phyloP scores from a whole-genome alignment of 768 basidiomycete genomes.

The Suillus occidentalis region DNA sequence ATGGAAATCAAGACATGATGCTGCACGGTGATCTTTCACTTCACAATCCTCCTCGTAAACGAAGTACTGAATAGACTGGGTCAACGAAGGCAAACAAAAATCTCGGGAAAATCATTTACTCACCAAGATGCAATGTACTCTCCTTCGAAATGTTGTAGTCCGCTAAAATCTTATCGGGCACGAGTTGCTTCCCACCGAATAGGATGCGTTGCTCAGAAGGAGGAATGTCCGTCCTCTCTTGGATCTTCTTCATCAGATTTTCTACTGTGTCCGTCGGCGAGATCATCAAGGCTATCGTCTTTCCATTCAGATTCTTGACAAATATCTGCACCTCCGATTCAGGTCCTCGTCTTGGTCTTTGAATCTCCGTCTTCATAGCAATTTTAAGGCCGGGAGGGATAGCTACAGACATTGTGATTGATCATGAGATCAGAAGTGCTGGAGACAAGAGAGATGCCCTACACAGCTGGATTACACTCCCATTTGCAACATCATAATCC shows the following conservation, averaged over 20 bases:
- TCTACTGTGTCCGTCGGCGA: constrained; percentile 16
- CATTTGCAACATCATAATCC: constrained; percentile 11
- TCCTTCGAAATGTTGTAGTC: constrained; percentile 48
- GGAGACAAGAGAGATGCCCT: constrained; percentile 13
- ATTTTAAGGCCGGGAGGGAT: neutral
- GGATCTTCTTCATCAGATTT: constrained; percentile 3
- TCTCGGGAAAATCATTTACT: neutral
- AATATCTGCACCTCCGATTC: constrained; percentile 35
- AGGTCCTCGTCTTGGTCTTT: constrained; percentile 31
- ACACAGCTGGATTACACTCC: constrained; percentile 13
- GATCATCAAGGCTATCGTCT: constrained; percentile 50
- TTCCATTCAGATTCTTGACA: constrained; percentile 42
- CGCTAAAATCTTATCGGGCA: constrained; percentile 44
- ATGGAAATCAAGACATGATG: neutral
- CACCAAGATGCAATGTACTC: constrained; percentile 36
- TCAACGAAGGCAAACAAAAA: neutral
- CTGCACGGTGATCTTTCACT: neutral
- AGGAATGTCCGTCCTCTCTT: constrained; percentile 4
- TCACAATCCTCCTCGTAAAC: constrained; percentile 5
- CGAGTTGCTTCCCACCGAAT: constrained; percentile 34
- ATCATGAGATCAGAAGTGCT: neutral
- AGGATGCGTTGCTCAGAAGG: constrained; percentile 8
- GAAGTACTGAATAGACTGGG: constrained; percentile 1
- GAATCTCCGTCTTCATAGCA: neutral
- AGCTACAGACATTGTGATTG: neutral